Evolutionary conservation across 129 eudicot species (phyloP).

Genomic region (Chrysanthemum seticuspe): DNA sequence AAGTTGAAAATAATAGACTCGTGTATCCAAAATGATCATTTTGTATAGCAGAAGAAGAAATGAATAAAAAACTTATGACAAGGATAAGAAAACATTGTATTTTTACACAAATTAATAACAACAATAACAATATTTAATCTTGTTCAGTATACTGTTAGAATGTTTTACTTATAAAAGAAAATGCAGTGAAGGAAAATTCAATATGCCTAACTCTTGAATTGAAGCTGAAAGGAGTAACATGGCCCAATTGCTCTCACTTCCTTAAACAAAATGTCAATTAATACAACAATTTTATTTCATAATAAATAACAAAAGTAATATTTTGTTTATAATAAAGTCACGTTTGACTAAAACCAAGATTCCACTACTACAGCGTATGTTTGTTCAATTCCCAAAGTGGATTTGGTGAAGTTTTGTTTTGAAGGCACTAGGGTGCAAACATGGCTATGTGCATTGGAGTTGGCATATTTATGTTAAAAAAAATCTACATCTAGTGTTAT

Average conservation of each 20-base stretch:
- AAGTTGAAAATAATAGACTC: neutral
- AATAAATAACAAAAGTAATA: too few species aligned
- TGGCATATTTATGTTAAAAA: neutral
- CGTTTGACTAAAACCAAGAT: neutral
- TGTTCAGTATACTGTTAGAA: neutral
- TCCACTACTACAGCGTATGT: neutral
- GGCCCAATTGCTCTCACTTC: conserved; percentile 11
- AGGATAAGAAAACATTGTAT: neutral
- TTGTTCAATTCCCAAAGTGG: neutral
- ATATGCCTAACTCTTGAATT: too few species aligned
- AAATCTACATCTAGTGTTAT: neutral
- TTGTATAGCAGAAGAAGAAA: neutral
- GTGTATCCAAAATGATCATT: neutral
- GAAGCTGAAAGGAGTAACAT: neutral
- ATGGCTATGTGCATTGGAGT: conserved; percentile 1
- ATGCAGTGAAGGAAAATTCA: neutral
- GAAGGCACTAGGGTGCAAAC: neutral
- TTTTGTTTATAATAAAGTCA: neutral
- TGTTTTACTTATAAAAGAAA: neutral
- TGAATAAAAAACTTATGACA: neutral
- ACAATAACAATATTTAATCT: neutral
- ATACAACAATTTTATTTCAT: too few species aligned
- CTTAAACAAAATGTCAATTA: conserved; percentile 5
- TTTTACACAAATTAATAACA: neutral
- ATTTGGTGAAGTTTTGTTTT: neutral